A percentile compares a stretch with the other conserved stretches of the same genome.
phyloP scores from a whole-genome alignment of 768 basidiomycete species.

The Terana coerulea region DNA sequence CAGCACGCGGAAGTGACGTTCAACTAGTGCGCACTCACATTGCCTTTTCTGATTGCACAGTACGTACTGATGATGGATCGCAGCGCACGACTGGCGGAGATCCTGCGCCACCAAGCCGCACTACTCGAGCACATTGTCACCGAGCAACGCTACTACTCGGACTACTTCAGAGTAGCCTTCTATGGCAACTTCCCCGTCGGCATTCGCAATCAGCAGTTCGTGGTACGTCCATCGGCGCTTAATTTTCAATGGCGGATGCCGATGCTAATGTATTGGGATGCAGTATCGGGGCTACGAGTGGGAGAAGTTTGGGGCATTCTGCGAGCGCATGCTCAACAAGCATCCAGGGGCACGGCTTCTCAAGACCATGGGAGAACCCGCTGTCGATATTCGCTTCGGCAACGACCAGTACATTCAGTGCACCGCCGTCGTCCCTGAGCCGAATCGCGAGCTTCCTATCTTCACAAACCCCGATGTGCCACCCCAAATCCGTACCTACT shows the following conservation, averaged over 20 bases:
- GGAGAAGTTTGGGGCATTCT: constrained; percentile 90
- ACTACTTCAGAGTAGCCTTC: constrained; percentile 92
- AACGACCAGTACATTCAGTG: constrained; percentile 87
- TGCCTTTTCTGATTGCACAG: not conserved
- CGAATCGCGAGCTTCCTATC: constrained; percentile 69
- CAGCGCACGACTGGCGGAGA: constrained; percentile 79
- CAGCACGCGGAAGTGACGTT: constrained; percentile 90
- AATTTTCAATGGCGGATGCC: not conserved
- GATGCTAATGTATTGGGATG: not conserved
- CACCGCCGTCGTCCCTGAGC: constrained; percentile 80
- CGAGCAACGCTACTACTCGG: constrained; percentile 82
- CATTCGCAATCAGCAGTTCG: constrained; percentile 85
- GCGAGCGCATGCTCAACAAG: constrained; percentile 89
- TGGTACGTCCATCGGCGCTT: constrained; percentile 44
- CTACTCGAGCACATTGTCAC: constrained; percentile 82
- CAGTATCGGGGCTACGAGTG: constrained; percentile 93
- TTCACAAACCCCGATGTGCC: constrained; percentile 87
- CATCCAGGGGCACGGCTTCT: constrained; percentile 82
- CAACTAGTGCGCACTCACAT: constrained; percentile 63
- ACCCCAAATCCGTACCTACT: constrained; percentile 74
- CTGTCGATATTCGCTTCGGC: constrained; percentile 76
- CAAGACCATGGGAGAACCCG: constrained; percentile 69
- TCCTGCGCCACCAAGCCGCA: constrained; percentile 83
- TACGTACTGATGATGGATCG: constrained; percentile 4
- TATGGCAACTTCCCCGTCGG: constrained; percentile 89